Evolutionary conservation across 306 rosid genomes (phyloP), one percentile per base, ranked within the genome.

Genomic region (Clitoria ternatea): DNA sequence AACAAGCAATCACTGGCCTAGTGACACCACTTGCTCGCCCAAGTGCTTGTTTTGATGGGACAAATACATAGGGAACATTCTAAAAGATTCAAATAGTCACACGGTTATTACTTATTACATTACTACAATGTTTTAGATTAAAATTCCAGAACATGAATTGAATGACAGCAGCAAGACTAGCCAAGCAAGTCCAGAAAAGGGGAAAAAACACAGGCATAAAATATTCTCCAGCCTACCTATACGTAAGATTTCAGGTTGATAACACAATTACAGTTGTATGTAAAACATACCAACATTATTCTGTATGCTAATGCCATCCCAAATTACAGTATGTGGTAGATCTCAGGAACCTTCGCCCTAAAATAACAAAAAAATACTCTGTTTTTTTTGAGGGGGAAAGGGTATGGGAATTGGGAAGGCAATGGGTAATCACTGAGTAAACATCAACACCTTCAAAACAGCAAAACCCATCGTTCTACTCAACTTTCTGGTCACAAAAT

Each of bases 1-100:
- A 93, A 70, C 92, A 85, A 1, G 98, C 96, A 63, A 93, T 90
- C 64, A 93, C 96, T n/a, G 98, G 92, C 64, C 98, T 75, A 4
- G 98, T 88, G 17, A 93, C 98, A 1, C 98, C 98, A 33, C 98
- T 90, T 5, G 97, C 98, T 42, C 98, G 83, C 15, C 96, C 98
- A 48, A 93, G 97, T 19, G 97, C 98, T 85, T 93, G 97, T 65
- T 93, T 93, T 0, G 98, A 93, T 8, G 94, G 90, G 50, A 93
- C 90, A 1, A 93, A 93, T 2, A 93, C 94, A 6, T 93, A 90
- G 7, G 96, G 97, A 17, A 90, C 98, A 79, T 93, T 90, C 98
- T 93, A 30, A 52, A 52, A 80, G 72, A 67, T 69, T 66, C 14
- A 67, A 53, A 65, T 6, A 61, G 24, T 48, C 15, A 63, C 15